phyloP scores from a whole-genome alignment of 1,284 basidiomycete species.

The Thecaphora frezii region DNA sequence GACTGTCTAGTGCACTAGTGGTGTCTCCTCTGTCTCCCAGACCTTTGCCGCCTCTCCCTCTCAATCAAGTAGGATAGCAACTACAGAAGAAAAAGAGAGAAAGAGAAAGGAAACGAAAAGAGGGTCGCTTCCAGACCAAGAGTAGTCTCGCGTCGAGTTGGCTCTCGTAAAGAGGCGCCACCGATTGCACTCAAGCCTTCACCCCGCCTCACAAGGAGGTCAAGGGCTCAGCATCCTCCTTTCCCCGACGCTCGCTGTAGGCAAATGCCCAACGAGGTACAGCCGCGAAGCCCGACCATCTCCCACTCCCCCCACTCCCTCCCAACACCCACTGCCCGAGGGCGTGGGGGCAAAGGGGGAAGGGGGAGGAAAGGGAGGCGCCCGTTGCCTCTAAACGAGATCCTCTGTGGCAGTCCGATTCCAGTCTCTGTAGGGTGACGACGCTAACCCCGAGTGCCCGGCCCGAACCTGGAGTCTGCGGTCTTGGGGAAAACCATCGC shows the following conservation, averaged over 20 bases:
- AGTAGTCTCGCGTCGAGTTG: constrained; percentile 59
- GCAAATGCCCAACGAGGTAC: neutral
- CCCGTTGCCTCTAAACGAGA: constrained; percentile 14
- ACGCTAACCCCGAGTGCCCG: no score
- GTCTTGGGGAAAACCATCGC: no score
- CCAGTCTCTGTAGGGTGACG: constrained; percentile 46
- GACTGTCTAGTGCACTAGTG: no score
- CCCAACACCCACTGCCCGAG: no score
- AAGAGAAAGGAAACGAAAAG: neutral
- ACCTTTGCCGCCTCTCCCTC: no score
- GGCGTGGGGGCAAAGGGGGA: no score
- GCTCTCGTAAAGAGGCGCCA: constrained; percentile 40
- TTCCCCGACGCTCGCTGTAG: constrained; percentile 18
- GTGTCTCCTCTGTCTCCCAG: no score
- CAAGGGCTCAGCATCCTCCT: constrained; percentile 36
- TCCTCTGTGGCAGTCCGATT: constrained; percentile 41
- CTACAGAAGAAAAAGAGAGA: constrained; percentile 3
- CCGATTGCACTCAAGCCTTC: constrained; percentile 57
- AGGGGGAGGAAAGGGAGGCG: no score
- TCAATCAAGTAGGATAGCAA: no score
- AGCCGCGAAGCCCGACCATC: neutral
- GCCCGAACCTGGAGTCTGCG: no score
- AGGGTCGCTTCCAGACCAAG: constrained; percentile 43
- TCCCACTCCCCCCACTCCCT: no score
- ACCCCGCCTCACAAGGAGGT: neutral